Percentiles rank a stretch among this genome's conserved stretches.
Evolutionary conservation across 1,284 basidiomycete genomes (phyloP).

Genomic region (Porodaedalea pini): DNA sequence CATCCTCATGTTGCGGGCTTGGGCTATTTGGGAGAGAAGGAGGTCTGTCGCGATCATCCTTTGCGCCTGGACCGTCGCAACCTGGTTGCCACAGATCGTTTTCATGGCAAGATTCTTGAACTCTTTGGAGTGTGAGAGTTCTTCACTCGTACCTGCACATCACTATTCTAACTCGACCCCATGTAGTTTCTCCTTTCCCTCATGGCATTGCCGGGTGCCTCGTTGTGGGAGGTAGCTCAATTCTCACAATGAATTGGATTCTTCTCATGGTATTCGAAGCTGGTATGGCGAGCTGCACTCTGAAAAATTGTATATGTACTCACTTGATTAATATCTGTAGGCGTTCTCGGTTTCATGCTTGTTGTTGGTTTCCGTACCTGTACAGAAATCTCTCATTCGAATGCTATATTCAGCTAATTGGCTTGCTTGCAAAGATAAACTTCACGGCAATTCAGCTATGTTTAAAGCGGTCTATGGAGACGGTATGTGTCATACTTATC

Average conservation of each 20-base stretch:
- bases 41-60: background rate
- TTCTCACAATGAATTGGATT: conserved; percentile 9
- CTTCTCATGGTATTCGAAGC: conserved; percentile 9
- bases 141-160: background rate
- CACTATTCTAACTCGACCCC: background rate
- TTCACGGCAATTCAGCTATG: conserved; percentile 1
- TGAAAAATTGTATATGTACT: background rate
- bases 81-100: background rate
- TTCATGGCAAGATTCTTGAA: conserved; percentile 1
- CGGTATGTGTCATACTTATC: background rate
- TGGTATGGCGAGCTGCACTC: background rate
- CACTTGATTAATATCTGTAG: background rate
- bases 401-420: background rate
- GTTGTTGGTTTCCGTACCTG: background rate
- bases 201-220: conserved; percentile 4
- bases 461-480: conserved; percentile 11
- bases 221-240: background rate
- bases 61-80: conserved; percentile 3
- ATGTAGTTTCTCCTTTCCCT: background rate
- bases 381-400: background rate
- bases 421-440: background rate
- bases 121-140: background rate
- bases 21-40: conserved; percentile 9
- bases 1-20: conserved; percentile 3
- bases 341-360: background rate